These are phyloP conservation scores for Marchantia paleacea DNA, from an alignment of 225 moss, liverwort and hornwort species.

Conservation along the genomic window DNA sequence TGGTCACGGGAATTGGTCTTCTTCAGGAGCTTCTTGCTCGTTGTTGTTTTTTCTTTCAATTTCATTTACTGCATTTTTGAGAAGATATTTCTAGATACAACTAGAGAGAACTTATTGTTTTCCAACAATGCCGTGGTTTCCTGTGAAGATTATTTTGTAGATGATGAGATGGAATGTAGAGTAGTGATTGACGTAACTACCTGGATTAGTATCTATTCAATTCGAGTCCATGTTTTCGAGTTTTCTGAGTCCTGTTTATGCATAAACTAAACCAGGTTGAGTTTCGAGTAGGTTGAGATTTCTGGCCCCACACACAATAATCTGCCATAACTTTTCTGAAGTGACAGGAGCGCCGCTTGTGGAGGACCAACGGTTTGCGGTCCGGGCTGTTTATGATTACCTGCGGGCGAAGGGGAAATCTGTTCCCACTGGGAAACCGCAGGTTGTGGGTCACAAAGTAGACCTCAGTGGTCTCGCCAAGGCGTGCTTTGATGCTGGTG, in stretches of 20 bases:
- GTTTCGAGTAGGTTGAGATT: neutral
- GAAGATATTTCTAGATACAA: no score
- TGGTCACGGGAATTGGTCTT: neutral
- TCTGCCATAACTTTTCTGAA: slow-evolving; percentile 92
- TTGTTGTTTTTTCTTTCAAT: no score
- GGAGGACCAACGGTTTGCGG: slow-evolving; percentile 89
- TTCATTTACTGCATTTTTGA: neutral
- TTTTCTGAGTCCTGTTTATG: no score
- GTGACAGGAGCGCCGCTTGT: slow-evolving; percentile 99
- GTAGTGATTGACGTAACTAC: neutral
- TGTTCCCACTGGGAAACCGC: slow-evolving; percentile 95
- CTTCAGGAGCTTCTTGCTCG: no score
- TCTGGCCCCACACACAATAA: slow-evolving; percentile 56
- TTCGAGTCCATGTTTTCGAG: neutral
- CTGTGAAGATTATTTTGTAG: neutral
- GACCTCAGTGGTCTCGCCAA: slow-evolving; percentile 95
- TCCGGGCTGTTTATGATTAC: slow-evolving; percentile 88
- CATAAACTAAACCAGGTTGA: neutral
- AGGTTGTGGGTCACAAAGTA: slow-evolving; percentile 99
- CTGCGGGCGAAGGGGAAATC: slow-evolving; percentile 81
- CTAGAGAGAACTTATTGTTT: no score
- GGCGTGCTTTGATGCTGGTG: slow-evolving; percentile 85
- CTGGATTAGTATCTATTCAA: neutral
- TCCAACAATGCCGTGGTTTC: neutral
- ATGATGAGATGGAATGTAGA: no score